These are phyloP conservation scores for Starmera caribaea DNA, from an alignment of 805 yeast genomes.

Conservation along the genomic window DNA sequence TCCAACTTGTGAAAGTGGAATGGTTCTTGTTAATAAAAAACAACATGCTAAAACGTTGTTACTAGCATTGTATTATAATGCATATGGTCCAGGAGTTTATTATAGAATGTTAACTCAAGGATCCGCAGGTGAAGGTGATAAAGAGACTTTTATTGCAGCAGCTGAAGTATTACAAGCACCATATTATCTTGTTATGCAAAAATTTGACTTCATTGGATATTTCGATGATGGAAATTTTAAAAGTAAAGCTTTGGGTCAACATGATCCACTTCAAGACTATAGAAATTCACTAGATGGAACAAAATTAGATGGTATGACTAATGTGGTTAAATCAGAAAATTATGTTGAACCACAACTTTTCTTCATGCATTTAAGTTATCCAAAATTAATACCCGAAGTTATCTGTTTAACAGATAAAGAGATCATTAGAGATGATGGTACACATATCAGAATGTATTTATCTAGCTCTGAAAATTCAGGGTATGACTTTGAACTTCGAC, in stretches of 20 bases:
- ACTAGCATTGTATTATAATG: constrained; percentile 47
- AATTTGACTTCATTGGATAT: constrained; percentile 28
- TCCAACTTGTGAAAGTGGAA: constrained; percentile 59
- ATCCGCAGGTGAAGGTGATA: constrained; percentile 67
- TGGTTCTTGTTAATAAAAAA: constrained; percentile 46
- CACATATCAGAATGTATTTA: constrained; percentile 25
- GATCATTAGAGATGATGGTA: constrained; percentile 13
- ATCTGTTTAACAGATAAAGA: constrained; percentile 16
- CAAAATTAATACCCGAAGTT: constrained; percentile 32
- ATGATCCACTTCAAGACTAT: constrained; percentile 25
- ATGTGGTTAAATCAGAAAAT: constrained; percentile 7
- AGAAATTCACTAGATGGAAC: constrained; percentile 13
- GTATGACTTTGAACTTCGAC: constrained; percentile 30
- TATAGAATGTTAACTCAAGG: constrained; percentile 60
- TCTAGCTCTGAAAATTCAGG: constrained; percentile 16
- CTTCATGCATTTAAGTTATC: constrained; percentile 55
- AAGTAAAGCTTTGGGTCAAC: constrained; percentile 34
- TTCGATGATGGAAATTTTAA: constrained; percentile 13
- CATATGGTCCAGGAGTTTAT: constrained; percentile 48
- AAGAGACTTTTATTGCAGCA: constrained; percentile 59
- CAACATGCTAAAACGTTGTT: constrained; percentile 42
- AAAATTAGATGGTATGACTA: constrained; percentile 9
- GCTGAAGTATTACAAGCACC: constrained; percentile 38
- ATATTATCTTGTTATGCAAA: constrained; percentile 34
- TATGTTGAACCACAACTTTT: constrained; percentile 15